Evolutionary conservation across 495 filamentous ascomycete genomes (phyloP).

Genomic region (Hyaloscypha bicolor): DNA sequence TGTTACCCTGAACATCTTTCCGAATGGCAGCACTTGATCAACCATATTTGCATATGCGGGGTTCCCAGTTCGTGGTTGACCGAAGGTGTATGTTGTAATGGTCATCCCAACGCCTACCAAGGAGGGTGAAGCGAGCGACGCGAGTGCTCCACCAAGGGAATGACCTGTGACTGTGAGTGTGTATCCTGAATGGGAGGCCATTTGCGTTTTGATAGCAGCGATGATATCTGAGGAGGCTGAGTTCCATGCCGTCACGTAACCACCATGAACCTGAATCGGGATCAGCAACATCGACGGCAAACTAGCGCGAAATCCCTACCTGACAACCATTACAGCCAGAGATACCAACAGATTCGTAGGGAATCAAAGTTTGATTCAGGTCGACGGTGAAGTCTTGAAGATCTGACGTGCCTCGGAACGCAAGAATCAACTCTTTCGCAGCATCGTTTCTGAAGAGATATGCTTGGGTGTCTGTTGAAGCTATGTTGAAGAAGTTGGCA

Average conservation of each 20-base stretch:
- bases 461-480: slow-evolving; percentile 11
- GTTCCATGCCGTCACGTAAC: too few species aligned
- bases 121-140: slow-evolving; percentile 27
- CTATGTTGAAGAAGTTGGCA: slow-evolving; percentile 6
- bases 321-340: too few species aligned
- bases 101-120: slow-evolving; percentile 50
- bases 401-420: slow-evolving; percentile 12
- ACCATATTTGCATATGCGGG: slow-evolving; percentile 55
- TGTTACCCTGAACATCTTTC: slow-evolving; percentile 64
- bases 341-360: too few species aligned
- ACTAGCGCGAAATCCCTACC: too few species aligned
- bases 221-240: too few species aligned
- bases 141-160: too few species aligned
- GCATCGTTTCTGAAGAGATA: slow-evolving; percentile 8
- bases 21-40: slow-evolving; percentile 42
- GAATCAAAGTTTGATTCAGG: not conserved
- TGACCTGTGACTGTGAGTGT: too few species aligned
- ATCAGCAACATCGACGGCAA: too few species aligned
- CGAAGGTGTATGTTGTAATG: slow-evolving; percentile 62
- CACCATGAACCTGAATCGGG: too few species aligned
- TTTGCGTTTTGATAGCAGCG: too few species aligned
- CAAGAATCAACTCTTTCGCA: slow-evolving; percentile 11
- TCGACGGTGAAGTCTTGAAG: slow-evolving; percentile 4
- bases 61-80: slow-evolving; percentile 66
- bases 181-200: too few species aligned